phyloP scores from a whole-genome alignment of 228 moss, liverwort and hornwort genomes.

The Sphagnum magellanicum region DNA sequence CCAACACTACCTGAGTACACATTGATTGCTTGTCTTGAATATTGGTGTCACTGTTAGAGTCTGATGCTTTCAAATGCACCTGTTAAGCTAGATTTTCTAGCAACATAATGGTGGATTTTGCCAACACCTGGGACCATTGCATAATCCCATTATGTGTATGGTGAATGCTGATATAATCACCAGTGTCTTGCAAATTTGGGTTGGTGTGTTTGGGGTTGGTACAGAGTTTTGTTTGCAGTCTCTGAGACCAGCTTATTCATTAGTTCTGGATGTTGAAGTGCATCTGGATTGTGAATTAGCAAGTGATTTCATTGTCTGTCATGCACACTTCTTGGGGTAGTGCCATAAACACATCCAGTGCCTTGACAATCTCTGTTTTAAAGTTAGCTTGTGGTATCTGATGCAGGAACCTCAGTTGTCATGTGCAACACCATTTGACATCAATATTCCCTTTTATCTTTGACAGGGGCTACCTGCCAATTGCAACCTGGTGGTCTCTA shows the following conservation, averaged over 20 bases:
- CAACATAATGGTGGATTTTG: neutral
- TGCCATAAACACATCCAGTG: conserved; percentile 1
- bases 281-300: neutral
- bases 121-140: neutral
- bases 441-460: conserved; percentile 66
- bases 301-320: neutral
- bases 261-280: neutral
- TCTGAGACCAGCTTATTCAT: neutral
- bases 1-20: neutral
- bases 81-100: neutral
- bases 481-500: too few species aligned
- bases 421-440: conserved; percentile 48
- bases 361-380: conserved; percentile 5
- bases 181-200: too few species aligned
- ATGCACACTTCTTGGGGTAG: neutral
- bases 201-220: too few species aligned
- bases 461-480: conserved; percentile 10
- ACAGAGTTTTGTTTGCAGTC: too few species aligned
- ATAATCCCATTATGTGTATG: neutral
- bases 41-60: neutral
- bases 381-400: neutral
- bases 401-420: conserved; percentile 89
- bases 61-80: neutral
- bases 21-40: neutral
- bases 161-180: too few species aligned